Evolutionary conservation across 2,329 filamentous ascomycete species (phyloP).

Genomic region (Mycocentrospora acerina): DNA sequence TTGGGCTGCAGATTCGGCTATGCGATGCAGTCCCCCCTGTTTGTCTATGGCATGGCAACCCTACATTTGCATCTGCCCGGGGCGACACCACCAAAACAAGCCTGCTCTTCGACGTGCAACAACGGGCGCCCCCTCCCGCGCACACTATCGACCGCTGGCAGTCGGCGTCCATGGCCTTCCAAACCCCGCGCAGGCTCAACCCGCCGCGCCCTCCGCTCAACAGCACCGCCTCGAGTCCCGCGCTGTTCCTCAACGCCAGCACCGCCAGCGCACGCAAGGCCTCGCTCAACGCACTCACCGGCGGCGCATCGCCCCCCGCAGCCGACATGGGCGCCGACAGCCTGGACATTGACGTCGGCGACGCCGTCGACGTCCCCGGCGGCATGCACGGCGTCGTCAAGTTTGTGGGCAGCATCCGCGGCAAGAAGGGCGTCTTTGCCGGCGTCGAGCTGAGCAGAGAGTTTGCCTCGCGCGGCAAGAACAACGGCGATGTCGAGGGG

Average conservation of each 20-base stretch:
- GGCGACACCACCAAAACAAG: too few relatives aligned
- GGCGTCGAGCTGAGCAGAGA: conserved; percentile 85
- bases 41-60: too few relatives aligned
- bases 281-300: conserved; percentile 69
- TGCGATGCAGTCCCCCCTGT: too few relatives aligned
- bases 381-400: conserved; percentile 88
- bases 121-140: too few relatives aligned
- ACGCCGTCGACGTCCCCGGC: conserved; percentile 86
- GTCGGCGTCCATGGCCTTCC: conserved; percentile 38
- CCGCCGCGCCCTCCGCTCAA: conserved; percentile 44
- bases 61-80: too few relatives aligned
- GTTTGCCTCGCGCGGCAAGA: conserved; percentile 84
- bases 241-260: conserved; percentile 43
- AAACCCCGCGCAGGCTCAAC: conserved; percentile 45
- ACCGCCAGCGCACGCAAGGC: conserved; percentile 65
- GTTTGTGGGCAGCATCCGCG: conserved; percentile 82
- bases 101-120: too few relatives aligned
- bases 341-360: conserved; percentile 69
- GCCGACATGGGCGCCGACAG: conserved; percentile 49
- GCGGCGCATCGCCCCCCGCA: conserved; percentile 43
- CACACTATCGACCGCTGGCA: too few relatives aligned
- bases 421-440: conserved; percentile 88
- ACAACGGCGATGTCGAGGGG: conserved; percentile 95
- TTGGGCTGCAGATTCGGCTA: too few relatives aligned
- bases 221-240: conserved; percentile 46